Conservation (phyloP, 2,329 filamentous ascomycete genomes). For the Aspergillus luchuensis region DNA sequence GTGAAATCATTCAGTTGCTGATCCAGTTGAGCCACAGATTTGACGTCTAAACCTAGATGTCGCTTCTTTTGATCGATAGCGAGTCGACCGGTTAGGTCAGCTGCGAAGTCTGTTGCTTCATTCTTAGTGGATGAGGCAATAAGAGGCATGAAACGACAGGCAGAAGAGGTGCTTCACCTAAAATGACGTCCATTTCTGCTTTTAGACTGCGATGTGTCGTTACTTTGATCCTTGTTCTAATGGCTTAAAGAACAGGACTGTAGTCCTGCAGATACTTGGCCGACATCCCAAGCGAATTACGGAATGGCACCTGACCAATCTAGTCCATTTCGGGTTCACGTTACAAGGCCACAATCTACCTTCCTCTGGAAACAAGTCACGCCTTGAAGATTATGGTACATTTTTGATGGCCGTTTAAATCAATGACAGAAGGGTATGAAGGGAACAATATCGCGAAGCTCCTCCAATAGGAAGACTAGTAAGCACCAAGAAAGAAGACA, state of each 20-base stretch:
- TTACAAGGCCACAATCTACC: not conserved
- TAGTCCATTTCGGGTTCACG: conserved; percentile 8
- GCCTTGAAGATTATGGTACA: conserved; percentile 6
- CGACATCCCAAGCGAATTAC: not conserved
- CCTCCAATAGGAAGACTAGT: not conserved
- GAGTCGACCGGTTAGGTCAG: conserved; percentile 19
- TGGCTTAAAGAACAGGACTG: not conserved
- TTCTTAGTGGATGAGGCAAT: not conserved
- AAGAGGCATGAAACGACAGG: not conserved
- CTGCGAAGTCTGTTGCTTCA: conserved; percentile 26
- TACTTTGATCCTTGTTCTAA: not conserved
- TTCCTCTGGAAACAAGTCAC: not conserved
- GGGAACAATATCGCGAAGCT: not conserved
- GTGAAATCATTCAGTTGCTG: conserved; percentile 21
- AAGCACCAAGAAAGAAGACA: not conserved
- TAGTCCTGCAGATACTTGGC: not conserved
- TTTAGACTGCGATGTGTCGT: not conserved
- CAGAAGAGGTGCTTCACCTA: conserved; percentile 12
- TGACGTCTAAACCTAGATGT: conserved; percentile 2
- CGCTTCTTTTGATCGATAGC: conserved; percentile 1
- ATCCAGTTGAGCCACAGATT: conserved; percentile 15
- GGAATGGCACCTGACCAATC: conserved; percentile 15
- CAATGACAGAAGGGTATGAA: not conserved
- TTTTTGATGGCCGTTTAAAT: not conserved
- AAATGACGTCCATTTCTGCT: conserved; percentile 10